A percentile compares a stretch with the other conserved stretches of the same genome.
phyloP scores from a whole-genome alignment of 2,329 filamentous ascomycete species.

The Epicoccum sorghinum region DNA sequence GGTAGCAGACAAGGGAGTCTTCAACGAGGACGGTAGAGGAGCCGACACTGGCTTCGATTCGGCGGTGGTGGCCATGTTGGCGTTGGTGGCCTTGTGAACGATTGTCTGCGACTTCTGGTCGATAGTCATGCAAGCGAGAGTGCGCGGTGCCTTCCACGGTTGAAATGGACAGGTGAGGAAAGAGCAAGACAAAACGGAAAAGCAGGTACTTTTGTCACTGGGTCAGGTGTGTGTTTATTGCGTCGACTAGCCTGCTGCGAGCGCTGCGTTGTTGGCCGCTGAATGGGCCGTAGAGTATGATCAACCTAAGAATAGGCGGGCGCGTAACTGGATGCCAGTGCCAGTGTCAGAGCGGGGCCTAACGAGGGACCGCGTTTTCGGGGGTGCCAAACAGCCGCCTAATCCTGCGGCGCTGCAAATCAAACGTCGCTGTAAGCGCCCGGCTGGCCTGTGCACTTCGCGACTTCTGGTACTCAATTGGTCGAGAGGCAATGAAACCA shows the following conservation, averaged over 20 bases:
- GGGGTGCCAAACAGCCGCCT: conserved; percentile 36
- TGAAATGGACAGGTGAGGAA: conserved; percentile 31
- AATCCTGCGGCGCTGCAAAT: conserved; percentile 26
- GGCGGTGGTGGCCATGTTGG: conserved; percentile 48
- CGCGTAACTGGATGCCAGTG: conserved; percentile 23
- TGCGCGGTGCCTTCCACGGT: conserved; percentile 37
- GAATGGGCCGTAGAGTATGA: conserved; percentile 35
- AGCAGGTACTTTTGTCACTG: conserved; percentile 33
- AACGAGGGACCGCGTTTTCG: conserved; percentile 26
- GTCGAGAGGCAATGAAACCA: conserved; percentile 35
- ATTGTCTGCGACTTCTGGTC: conserved; percentile 36
- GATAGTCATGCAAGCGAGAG: conserved; percentile 27
- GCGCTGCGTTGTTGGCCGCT: conserved; percentile 42
- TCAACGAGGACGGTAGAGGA: conserved; percentile 44
- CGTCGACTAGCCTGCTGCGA: conserved; percentile 35
- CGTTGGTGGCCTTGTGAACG: conserved; percentile 32
- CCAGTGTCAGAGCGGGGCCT: conserved; percentile 26
- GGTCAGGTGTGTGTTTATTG: conserved; percentile 42
- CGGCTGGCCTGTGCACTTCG: conserved; percentile 29
- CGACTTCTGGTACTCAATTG: conserved; percentile 26
- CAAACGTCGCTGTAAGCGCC: conserved; percentile 36
- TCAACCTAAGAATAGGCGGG: conserved; percentile 25
- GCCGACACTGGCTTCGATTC: conserved; percentile 49
- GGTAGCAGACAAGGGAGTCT: conserved; percentile 66
- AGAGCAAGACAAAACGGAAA: conserved; percentile 32